Evolutionary conservation across 2,329 filamentous ascomycete species (phyloP).

Genomic region (Chrysosporium queenslandicum): DNA sequence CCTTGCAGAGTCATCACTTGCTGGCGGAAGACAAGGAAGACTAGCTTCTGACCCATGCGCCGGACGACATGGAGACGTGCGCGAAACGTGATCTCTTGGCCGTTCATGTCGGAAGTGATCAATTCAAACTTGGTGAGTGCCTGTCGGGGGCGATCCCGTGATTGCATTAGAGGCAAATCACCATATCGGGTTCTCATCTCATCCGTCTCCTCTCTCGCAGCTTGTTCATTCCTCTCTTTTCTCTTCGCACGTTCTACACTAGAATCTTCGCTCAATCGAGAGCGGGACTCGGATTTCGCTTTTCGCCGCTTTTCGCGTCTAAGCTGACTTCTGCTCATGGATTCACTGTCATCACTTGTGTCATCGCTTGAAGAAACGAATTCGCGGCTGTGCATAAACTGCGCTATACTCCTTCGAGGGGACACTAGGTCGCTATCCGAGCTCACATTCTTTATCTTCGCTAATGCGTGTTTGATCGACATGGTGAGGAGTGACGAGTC

Average conservation of each 20-base stretch:
- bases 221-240: slow-evolving; percentile 36
- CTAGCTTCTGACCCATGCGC: slow-evolving; percentile 68
- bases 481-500: slow-evolving; percentile 26
- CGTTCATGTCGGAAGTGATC: slow-evolving; percentile 45
- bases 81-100: slow-evolving; percentile 55
- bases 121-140: slow-evolving; percentile 42
- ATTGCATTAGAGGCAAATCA: slow-evolving; percentile 49
- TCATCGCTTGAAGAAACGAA: slow-evolving; percentile 38
- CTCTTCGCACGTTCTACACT: slow-evolving; percentile 27
- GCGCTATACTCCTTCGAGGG: slow-evolving; percentile 34
- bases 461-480: slow-evolving; percentile 40
- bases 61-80: slow-evolving; percentile 69
- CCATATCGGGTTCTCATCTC: slow-evolving; percentile 53
- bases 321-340: slow-evolving; percentile 39
- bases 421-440: slow-evolving; percentile 25
- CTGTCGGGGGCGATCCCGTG: slow-evolving; percentile 42
- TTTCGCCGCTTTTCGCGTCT: slow-evolving; percentile 33
- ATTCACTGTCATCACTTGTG: slow-evolving; percentile 25
- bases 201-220: slow-evolving; percentile 45
- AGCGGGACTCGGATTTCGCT: slow-evolving; percentile 28
- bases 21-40: slow-evolving; percentile 79
- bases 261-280: slow-evolving; percentile 32
- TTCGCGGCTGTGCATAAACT: slow-evolving; percentile 34
- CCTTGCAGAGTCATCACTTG: slow-evolving; percentile 76
- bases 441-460: slow-evolving; percentile 30